These are phyloP conservation scores for Ramaria rubella DNA, from an alignment of 768 basidiomycete species.

Conservation along the genomic window DNA sequence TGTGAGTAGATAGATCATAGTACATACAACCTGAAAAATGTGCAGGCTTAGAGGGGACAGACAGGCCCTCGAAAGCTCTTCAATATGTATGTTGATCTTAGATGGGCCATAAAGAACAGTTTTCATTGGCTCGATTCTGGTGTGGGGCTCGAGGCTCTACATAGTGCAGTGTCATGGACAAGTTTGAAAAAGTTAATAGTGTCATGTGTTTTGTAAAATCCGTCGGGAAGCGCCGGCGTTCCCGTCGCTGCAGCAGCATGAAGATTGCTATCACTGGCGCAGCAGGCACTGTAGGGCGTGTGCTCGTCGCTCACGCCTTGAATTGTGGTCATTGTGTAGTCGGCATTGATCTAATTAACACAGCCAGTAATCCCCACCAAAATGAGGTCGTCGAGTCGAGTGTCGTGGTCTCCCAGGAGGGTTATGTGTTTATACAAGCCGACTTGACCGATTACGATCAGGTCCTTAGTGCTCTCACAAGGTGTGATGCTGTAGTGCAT, in stretches of 20 bases:
- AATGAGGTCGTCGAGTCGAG: neutral
- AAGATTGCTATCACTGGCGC: slow-evolving; percentile 51
- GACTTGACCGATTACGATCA: slow-evolving; percentile 48
- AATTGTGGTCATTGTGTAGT: slow-evolving; percentile 43
- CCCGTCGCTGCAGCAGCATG: slow-evolving; percentile 1
- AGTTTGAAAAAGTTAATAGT: too few relatives aligned
- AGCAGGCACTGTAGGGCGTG: slow-evolving; percentile 50
- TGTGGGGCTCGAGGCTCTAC: too few relatives aligned
- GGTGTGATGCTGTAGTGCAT: slow-evolving; percentile 54
- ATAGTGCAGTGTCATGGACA: too few relatives aligned
- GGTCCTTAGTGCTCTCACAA: slow-evolving; percentile 37
- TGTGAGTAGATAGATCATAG: too few relatives aligned
- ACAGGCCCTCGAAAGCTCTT: too few relatives aligned
- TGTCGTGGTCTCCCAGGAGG: neutral
- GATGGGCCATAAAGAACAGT: too few relatives aligned
- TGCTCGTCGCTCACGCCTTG: slow-evolving; percentile 45
- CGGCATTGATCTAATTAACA: slow-evolving; percentile 40
- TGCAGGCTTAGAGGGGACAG: too few relatives aligned
- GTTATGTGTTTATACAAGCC: slow-evolving; percentile 38
- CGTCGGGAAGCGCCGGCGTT: too few relatives aligned
- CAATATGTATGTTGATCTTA: too few relatives aligned
- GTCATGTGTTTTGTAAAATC: too few relatives aligned
- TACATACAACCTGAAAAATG: too few relatives aligned
- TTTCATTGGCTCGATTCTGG: too few relatives aligned
- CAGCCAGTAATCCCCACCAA: neutral